Base-by-base conservation (phyloP, 1,284 basidiomycete genomes). In the Fomes fomentarius region DNA sequence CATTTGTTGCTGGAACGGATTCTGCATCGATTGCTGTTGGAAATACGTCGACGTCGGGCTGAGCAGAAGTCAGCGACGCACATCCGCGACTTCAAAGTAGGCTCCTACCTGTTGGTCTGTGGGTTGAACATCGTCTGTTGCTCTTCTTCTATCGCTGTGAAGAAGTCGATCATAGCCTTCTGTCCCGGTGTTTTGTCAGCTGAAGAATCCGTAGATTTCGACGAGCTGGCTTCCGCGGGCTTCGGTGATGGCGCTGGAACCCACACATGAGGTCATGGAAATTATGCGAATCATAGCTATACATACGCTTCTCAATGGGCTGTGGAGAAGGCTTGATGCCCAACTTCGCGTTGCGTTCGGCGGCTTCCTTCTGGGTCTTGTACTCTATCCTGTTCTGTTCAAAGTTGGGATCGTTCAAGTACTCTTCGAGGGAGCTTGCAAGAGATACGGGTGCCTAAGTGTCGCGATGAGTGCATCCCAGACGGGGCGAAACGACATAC, bases 331-430 rank as follows among this genome's bases (percentile, higher is more conserved):
- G 43, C 37, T 69, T 70, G 15, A 67, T 66, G 9, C 73, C 69
- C 21, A 68, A 65, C 58, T 68, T 72, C 17, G 66, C 66, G 58
- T 71, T 76, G 24, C 79, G 80, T 57, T 94, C 91, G 0, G 85
- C 83, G 6, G 86, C 79, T n/a, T 82, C 82, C 71, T 93, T 94
- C 70, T 87, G 94, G 37, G 87, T 80, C 73, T 85, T 94, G 75
- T 99, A 98, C 67, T 98, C 96, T 17, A 91, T 76, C 50, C 96
- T 78, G 69, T 97, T 98, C 70, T 94, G 84, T 71, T 98, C 96
- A 69, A 98, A 99, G 70, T 95, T 94, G 15, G 95, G 92, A 71
- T 98, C 95, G 56, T 93, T 87, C 38, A 98, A 78, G 68, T 99
- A 99, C 69, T 99, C 97, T 69, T 99, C 92, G 24, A 99, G 81